These are phyloP conservation scores for Amanita rubescens DNA, from an alignment of 768 basidiomycete species.

Conservation along the genomic window DNA sequence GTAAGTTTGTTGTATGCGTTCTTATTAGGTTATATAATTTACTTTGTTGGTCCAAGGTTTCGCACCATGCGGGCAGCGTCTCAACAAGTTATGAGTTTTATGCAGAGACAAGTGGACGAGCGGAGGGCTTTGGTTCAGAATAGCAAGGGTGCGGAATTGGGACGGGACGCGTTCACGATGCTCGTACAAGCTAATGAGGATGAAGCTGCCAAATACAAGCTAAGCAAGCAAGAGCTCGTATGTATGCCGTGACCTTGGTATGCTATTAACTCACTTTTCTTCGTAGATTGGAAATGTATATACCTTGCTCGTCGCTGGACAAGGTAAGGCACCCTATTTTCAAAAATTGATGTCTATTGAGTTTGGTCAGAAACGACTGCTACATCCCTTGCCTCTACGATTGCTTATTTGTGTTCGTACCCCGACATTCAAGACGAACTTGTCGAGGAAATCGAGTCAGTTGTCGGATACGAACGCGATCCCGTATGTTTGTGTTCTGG, in stretches of 20 bases:
- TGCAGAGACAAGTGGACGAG: slow-evolving; percentile 28
- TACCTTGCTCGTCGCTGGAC: slow-evolving; percentile 49
- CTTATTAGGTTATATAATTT: neutral
- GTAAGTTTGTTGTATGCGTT: slow-evolving; percentile 14
- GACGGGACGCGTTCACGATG: slow-evolving; percentile 31
- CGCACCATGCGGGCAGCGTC: slow-evolving; percentile 21
- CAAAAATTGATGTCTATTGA: neutral
- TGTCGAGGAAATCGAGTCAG: slow-evolving; percentile 28
- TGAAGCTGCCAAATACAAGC: slow-evolving; percentile 29
- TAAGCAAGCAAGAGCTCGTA: slow-evolving; percentile 28
- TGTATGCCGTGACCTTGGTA: neutral
- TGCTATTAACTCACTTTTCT: neutral
- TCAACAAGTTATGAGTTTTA: slow-evolving; percentile 26
- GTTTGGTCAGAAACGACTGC: slow-evolving; percentile 34
- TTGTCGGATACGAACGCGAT: slow-evolving; percentile 26
- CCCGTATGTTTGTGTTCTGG: slow-evolving; percentile 22
- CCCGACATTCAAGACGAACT: slow-evolving; percentile 37
- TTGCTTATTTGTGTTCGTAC: slow-evolving; percentile 36
- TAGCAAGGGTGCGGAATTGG: neutral
- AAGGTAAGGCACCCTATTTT: slow-evolving; percentile 28
- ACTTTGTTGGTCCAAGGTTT: slow-evolving; percentile 21
- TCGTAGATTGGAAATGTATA: slow-evolving; percentile 28
- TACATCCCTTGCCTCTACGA: slow-evolving; percentile 32
- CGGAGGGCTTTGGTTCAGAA: slow-evolving; percentile 25
- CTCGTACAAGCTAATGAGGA: slow-evolving; percentile 40